Percentiles rank a stretch among this genome's conserved stretches.
Conservation (phyloP, 306 rosid species). For the Quercus aquifolioides region DNA sequence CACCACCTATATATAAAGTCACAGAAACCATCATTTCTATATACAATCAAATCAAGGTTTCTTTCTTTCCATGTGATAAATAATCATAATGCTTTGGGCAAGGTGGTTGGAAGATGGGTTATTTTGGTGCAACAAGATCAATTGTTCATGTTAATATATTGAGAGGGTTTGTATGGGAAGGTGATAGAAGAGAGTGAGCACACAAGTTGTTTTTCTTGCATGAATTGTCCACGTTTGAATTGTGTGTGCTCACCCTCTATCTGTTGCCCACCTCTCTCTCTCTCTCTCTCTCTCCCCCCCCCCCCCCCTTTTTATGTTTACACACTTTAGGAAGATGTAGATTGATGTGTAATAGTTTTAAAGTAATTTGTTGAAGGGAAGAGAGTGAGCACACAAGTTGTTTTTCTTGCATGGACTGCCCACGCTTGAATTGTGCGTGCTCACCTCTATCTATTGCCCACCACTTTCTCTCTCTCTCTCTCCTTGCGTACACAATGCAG, state of each 20-base stretch:
- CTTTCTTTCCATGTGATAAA: neutral
- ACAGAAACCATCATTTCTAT: neutral
- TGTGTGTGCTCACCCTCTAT: constrained; percentile 40
- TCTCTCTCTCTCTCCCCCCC: too few species aligned
- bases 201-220: constrained; percentile 36
- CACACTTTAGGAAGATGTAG: too few species aligned
- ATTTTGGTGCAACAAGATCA: neutral
- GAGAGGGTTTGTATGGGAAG: constrained; percentile 19
- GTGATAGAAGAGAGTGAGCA: constrained; percentile 67
- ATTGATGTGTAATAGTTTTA: too few species aligned
- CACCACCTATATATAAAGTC: neutral
- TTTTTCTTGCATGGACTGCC: constrained; percentile 27
- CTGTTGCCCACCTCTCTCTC: constrained; percentile 28
- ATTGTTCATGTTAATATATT: neutral
- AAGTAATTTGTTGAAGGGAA: constrained; percentile 24
- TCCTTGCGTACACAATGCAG: too few species aligned
- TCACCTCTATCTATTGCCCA: constrained; percentile 41
- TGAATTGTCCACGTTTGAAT: constrained; percentile 29
- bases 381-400: constrained; percentile 51
- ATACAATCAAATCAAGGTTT: constrained; percentile 8
- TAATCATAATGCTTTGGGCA: neutral
- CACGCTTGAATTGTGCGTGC: constrained; percentile 41
- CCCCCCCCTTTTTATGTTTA: too few species aligned
- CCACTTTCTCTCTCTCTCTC: neutral
- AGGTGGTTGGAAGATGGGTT: neutral